Percentiles rank a stretch among this genome's conserved stretches.
Conservation (phyloP, 2,329 filamentous ascomycete genomes). For the Aspergillus jensenii region DNA sequence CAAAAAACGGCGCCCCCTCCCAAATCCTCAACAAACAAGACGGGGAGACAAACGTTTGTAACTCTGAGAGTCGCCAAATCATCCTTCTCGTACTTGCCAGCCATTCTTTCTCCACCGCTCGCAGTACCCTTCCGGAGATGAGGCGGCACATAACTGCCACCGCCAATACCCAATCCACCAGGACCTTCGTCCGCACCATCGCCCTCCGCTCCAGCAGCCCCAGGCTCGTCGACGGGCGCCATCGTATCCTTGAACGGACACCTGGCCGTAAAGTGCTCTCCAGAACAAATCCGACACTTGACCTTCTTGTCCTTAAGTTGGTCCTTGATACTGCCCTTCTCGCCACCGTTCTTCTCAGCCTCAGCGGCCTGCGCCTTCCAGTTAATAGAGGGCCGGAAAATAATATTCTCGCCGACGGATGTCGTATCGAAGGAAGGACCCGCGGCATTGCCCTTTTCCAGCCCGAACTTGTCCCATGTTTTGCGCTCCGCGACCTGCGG, state of each 20-base stretch:
- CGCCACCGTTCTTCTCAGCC: conserved; percentile 48
- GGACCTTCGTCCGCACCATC: conserved; percentile 46
- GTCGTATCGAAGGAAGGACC: conserved; percentile 90
- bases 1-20: no score
- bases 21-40: background rate
- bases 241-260: conserved; percentile 99
- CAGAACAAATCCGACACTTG: conserved; percentile 98
- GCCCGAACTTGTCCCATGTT: conserved; percentile 88
- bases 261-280: conserved; percentile 98
- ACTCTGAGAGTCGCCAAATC: conserved; percentile 95
- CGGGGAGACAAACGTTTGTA: conserved; percentile 75
- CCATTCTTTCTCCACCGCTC: conserved; percentile 74
- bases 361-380: conserved; percentile 91
- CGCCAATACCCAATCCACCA: conserved; percentile 63
- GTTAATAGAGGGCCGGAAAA: conserved; percentile 89
- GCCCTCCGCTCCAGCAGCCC: conserved; percentile 38
- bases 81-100: conserved; percentile 92
- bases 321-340: conserved; percentile 64
- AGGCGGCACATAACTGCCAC: conserved; percentile 90
- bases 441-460: conserved; percentile 76
- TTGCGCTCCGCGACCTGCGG: conserved; percentile 94
- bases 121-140: conserved; percentile 73
- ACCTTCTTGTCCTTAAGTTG: conserved; percentile 97
- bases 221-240: conserved; percentile 63
- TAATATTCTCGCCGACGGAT: conserved; percentile 94